Evolutionary conservation across 2,329 filamentous ascomycete genomes (phyloP).

Genomic region (Hypoxylon sp.): DNA sequence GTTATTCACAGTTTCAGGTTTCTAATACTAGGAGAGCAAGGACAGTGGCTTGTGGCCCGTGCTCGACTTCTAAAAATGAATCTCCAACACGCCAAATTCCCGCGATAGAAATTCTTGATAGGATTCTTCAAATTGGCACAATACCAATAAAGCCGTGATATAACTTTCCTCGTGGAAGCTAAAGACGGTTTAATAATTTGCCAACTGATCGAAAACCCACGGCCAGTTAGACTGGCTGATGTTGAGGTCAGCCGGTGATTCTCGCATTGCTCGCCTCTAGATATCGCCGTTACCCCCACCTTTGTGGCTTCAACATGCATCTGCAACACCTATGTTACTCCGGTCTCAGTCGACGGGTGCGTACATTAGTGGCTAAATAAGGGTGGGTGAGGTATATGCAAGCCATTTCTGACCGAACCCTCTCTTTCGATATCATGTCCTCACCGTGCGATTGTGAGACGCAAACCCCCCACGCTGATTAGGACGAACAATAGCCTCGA

Average conservation of each 20-base stretch:
- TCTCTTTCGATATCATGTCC: slow-evolving; percentile 3
- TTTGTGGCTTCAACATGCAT: slow-evolving; percentile 20
- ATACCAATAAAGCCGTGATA: not conserved
- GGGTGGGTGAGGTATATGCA: not conserved
- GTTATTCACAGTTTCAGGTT: too few species aligned
- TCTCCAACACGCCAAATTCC: too few species aligned
- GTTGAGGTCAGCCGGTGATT: slow-evolving; percentile 31
- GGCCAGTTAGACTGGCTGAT: slow-evolving; percentile 21
- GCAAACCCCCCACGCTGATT: not conserved
- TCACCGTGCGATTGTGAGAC: not conserved
- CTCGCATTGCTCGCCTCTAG: slow-evolving; percentile 12
- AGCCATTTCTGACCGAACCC: not conserved
- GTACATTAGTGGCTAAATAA: not conserved
- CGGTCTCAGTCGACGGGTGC: not conserved
- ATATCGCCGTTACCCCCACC: slow-evolving; percentile 40
- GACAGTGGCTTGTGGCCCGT: too few species aligned
- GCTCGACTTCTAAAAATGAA: too few species aligned
- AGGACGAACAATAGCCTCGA: not conserved
- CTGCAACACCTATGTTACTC: not conserved
- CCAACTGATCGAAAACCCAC: slow-evolving; percentile 2
- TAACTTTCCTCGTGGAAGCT: not conserved
- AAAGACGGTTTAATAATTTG: not conserved
- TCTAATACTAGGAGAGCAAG: too few species aligned
- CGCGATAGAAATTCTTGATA: not conserved
- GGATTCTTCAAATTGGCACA: not conserved